A percentile compares a stretch with the other conserved stretches of the same genome.
Conservation (phyloP, 352 stramenopile species). For the Phytopythium kandeliae region DNA sequence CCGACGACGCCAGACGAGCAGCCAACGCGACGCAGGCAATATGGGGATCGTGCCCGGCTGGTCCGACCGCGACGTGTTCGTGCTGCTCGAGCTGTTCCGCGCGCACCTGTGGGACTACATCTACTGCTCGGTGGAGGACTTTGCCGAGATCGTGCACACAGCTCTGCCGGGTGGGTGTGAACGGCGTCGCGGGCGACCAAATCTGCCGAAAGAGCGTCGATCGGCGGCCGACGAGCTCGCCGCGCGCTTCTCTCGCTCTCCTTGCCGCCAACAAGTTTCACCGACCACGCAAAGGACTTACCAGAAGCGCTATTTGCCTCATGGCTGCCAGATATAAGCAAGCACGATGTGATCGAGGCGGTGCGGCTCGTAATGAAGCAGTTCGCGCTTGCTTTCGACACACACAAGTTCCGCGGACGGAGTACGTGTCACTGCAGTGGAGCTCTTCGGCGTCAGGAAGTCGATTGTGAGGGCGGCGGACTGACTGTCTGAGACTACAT, state of each 20-base stretch:
- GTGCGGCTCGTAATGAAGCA: constrained; percentile 49
- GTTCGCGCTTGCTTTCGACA: constrained; percentile 55
- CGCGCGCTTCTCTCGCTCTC: no score
- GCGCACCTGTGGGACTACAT: constrained; percentile 52
- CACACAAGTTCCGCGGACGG: constrained; percentile 61
- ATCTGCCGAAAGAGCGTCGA: no score
- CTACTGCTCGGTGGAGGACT: constrained; percentile 41
- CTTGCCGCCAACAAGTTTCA: no score
- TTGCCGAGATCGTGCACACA: constrained; percentile 29
- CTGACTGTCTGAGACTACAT: constrained; percentile 6
- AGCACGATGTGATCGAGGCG: constrained; percentile 33
- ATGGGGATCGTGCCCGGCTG: constrained; percentile 32
- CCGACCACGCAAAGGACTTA: no score
- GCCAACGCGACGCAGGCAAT: no score
- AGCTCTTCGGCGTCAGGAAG: not conserved
- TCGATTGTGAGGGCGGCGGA: not conserved
- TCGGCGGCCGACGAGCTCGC: no score
- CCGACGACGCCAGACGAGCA: no score
- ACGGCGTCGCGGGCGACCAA: no score
- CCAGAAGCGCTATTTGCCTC: no score
- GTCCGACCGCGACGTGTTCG: constrained; percentile 41
- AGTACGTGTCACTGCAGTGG: constrained; percentile 16
- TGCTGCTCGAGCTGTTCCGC: constrained; percentile 46
- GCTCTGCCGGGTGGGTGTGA: constrained; percentile 27
- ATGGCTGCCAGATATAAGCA: constrained; percentile 22